Evolutionary conservation across 1,284 basidiomycete genomes (phyloP), one percentile per base, ranked within the genome.

Genomic region (Boletus mariae): DNA sequence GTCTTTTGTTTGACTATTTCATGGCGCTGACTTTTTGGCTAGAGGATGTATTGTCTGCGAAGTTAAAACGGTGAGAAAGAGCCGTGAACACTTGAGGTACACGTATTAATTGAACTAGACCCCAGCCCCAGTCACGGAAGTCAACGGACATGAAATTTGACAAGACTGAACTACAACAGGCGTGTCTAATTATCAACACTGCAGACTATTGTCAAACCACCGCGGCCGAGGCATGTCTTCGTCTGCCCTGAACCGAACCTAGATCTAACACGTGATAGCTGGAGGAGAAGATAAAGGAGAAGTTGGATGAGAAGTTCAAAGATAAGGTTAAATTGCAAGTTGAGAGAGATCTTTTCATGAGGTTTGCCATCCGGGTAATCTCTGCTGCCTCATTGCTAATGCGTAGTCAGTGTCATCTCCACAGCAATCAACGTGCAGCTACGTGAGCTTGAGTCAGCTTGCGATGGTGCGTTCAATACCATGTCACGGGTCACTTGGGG

Each of bases 181-280:
- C 90, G 1, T 94, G 91, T 64, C 75, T 93, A 17, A 75, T 97
- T 23, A 85, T 99, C 65, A 99, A 99, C 66, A 99, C 97, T 0
- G 95, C 95, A 2, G 96, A 99, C 64, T 99, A 99, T 71, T 99
- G 97, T 69, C 89, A 94, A 61, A 87, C 84, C 4, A 99, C 96
- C 1, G 90, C 94, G 2, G 68, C 84, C 20, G 94, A 97, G 79
- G 92, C 86, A 60, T 20, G 72, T 58, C 32, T 49, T 13, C 7
- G 37, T 48, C 17, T 20, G 1, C 6, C 25, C 10, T 31, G 9
- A 11, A 28, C 12, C 12, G 5, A 35, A 47, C 26, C 12, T 28
- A 43, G 49, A 31, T n/a, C 49, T 55, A 31, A 52, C 44, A 7
- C 23, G 28, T 29, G 41, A 31, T 62, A 96, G 89, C 80, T 99